These are phyloP conservation scores for Cordyceps tenuipes DNA, from an alignment of 2,329 filamentous ascomycete genomes.

Conservation along the genomic window DNA sequence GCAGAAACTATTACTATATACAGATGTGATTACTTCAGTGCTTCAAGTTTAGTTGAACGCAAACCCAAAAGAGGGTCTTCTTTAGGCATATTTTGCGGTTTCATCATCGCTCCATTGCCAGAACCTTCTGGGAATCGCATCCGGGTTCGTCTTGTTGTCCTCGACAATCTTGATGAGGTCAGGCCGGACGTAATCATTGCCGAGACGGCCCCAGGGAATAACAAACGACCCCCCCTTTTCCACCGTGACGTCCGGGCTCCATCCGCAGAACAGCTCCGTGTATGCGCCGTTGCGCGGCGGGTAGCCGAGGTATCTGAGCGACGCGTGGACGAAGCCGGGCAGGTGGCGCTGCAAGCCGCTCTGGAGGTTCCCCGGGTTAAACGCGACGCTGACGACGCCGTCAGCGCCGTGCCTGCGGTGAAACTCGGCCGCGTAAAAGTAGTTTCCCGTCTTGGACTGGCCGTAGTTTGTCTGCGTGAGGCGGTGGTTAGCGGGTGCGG, in stretches of 20 bases:
- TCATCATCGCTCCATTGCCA: constrained; percentile 29
- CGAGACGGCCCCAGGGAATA: constrained; percentile 14
- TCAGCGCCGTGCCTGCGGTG: constrained; percentile 17
- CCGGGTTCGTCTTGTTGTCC: constrained; percentile 22
- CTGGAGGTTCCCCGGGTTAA: constrained; percentile 27
- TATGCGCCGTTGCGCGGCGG: constrained; percentile 7
- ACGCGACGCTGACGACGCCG: constrained; percentile 18
- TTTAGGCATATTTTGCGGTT: constrained; percentile 13
- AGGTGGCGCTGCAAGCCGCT: constrained; percentile 22
- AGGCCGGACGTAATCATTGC: constrained; percentile 21
- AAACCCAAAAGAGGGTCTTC: not conserved
- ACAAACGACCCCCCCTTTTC: constrained; percentile 20
- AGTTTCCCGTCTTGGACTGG: constrained; percentile 18
- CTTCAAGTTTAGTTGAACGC: not conserved
- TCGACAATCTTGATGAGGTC: constrained; percentile 18
- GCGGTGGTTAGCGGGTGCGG: constrained; percentile 10
- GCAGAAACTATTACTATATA: not conserved
- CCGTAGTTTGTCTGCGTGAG: constrained; percentile 15
- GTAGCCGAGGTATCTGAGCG: constrained; percentile 13
- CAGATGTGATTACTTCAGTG: not conserved
- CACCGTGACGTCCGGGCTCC: constrained; percentile 26
- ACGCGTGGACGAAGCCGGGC: constrained; percentile 11
- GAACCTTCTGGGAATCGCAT: constrained; percentile 22
- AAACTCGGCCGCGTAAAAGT: constrained; percentile 18
- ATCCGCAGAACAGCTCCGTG: constrained; percentile 12